Percentiles rank a stretch among this genome's conserved stretches.
Evolutionary conservation across 2,329 filamentous ascomycete species (phyloP).

Genomic region (Balansia obtecta): DNA sequence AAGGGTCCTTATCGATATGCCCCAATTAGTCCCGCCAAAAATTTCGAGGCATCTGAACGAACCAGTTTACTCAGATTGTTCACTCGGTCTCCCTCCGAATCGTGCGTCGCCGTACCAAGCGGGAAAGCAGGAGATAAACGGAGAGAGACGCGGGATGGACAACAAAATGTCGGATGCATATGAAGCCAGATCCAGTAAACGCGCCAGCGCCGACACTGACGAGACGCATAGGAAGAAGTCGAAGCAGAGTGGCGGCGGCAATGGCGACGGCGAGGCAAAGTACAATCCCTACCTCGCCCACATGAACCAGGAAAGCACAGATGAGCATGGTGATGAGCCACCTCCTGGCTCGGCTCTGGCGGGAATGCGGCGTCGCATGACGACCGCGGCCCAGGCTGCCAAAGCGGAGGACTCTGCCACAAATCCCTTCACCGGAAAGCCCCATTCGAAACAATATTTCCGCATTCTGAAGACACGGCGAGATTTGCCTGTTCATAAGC

Average conservation of each 20-base stretch:
- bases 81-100: background rate
- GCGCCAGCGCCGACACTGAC: constrained; percentile 31
- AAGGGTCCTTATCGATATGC: constrained; percentile 20
- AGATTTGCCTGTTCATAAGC: constrained; percentile 81
- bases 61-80: background rate
- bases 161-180: constrained; percentile 25
- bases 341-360: constrained; percentile 38
- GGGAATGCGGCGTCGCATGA: constrained; percentile 63
- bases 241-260: constrained; percentile 21
- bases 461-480: constrained; percentile 74
- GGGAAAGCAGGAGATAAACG: background rate
- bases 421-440: constrained; percentile 74
- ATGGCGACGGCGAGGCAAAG: constrained; percentile 17
- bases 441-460: constrained; percentile 77
- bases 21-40: constrained; percentile 13
- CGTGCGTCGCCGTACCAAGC: background rate
- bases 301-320: constrained; percentile 50
- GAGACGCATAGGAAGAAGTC: constrained; percentile 31
- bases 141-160: background rate
- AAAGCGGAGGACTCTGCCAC: constrained; percentile 65
- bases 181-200: constrained; percentile 26
- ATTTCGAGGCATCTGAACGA: constrained; percentile 8
- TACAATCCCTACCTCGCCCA: constrained; percentile 88
- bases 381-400: constrained; percentile 63
- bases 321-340: constrained; percentile 20